Base-by-base conservation (phyloP, 2,329 filamentous ascomycete genomes). In the Fusarium sp. region DNA sequence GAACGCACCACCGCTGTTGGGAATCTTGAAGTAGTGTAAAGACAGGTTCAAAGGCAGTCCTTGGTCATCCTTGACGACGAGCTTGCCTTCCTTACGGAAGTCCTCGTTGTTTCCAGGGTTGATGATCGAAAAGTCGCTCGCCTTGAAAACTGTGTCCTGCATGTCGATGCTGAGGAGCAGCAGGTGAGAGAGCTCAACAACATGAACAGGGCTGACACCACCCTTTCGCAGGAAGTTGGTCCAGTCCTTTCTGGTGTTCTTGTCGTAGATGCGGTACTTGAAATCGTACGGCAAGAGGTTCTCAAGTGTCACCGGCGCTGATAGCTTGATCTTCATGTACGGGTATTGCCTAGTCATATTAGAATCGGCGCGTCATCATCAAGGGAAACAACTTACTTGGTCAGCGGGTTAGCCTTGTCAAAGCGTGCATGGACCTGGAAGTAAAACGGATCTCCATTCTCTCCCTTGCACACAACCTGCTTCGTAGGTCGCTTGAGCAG, bases 251-350 rank as follows among this genome's bases (percentile, higher is more conserved):
- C 96, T 97, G 0, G 95, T 98, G 82, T 98, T 97, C 85, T 97
- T 98, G 86, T 99, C 97, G 80, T 98, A 99, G 65, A 99, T 98
- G 65, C 96, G 92, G 82, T 99, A 99, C 83, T 99, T 98, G 90
- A 99, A 99, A 83, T 99, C 97, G 80, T 97, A 98, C 0, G 97
- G 97, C 40, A 99, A 85, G 50, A 99, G 86, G 75, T 99, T 99
- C 82, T 99, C 96, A 6, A 99, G 89, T 59, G 98, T 96, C 16
- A 99, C 91, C 0, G 97, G 97, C 1, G 97, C 96, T 27, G 95
- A 97, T 4, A 99, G 89, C 75, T 95, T 94, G 74, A 99, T 88
- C 68, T 91, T 92, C 97, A 99, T 98, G 82, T 97, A 97, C 0
- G 97, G 97, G 80, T 99, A 99, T 70, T 92, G 90, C 66, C 92